phyloP scores from a whole-genome alignment of 192 early-diverging fungal genomes.

The Backusella australiensis region DNA sequence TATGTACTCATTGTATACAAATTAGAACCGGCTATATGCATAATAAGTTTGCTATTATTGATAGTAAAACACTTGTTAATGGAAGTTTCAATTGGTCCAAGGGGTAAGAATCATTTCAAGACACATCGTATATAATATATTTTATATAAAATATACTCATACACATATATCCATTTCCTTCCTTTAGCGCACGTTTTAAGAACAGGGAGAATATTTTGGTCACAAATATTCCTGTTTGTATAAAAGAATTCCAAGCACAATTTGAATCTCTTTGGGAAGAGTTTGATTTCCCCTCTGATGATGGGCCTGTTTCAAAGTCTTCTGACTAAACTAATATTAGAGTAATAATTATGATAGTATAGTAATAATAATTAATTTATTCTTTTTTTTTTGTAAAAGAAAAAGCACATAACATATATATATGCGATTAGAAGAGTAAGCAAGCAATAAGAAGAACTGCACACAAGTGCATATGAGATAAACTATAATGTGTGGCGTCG shows the following conservation, averaged over 20 bases:
- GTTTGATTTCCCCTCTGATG: constrained; percentile 35
- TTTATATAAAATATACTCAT: background rate
- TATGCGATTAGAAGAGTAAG: background rate
- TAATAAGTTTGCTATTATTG: constrained; percentile 70
- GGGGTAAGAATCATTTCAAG: constrained; percentile 23
- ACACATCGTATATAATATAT: background rate
- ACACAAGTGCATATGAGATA: constrained; percentile 4
- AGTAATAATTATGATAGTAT: background rate
- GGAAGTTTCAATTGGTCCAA: constrained; percentile 68
- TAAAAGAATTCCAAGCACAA: constrained; percentile 56
- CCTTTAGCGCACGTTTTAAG: constrained; percentile 54
- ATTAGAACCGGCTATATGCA: constrained; percentile 58
- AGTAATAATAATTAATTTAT: constrained; percentile 1
- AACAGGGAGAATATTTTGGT: constrained; percentile 70
- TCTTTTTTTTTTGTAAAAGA: background rate
- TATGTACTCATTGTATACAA: background rate
- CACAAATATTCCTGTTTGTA: constrained; percentile 58
- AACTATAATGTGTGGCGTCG: constrained; percentile 5
- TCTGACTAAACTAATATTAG: background rate
- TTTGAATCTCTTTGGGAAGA: constrained; percentile 62
- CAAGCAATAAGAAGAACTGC: background rate
- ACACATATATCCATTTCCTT: background rate
- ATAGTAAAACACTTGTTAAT: constrained; percentile 53
- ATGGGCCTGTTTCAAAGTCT: background rate
- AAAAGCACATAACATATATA: background rate